Conservation (phyloP, 768 basidiomycete genomes). For the Hysterangium stoloniferum region DNA sequence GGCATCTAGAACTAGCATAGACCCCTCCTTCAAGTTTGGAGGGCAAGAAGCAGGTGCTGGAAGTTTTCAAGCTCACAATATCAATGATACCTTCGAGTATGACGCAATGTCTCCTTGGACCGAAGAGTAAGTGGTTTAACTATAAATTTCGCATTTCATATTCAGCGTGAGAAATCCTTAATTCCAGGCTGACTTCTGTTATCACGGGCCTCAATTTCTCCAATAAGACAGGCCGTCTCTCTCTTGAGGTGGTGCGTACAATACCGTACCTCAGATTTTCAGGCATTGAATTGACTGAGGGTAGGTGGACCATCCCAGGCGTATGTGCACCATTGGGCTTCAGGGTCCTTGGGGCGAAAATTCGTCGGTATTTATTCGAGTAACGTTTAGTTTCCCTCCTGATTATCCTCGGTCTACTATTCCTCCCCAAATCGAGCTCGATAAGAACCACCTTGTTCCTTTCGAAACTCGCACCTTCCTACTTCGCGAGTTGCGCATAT, state of each 20-base stretch:
- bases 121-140: conserved; percentile 53
- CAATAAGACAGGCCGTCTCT: conserved; percentile 46
- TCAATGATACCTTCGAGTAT: conserved; percentile 26
- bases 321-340: conserved; percentile 78
- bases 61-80: conserved; percentile 23
- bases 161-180: not conserved
- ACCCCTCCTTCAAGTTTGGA: conserved; percentile 30
- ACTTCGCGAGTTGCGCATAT: conserved; percentile 67
- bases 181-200: conserved; percentile 71
- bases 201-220: conserved; percentile 55
- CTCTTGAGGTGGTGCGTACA: conserved; percentile 67
- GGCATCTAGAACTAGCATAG: conserved; percentile 39
- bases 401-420: conserved; percentile 61
- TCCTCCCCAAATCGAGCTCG: conserved; percentile 75
- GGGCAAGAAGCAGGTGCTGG: conserved; percentile 11
- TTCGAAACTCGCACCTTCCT: conserved; percentile 72
- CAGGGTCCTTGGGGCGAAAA: conserved; percentile 90
- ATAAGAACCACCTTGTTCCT: conserved; percentile 74
- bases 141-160: too few relatives aligned
- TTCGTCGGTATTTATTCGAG: conserved; percentile 76
- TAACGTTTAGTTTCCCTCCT: conserved; percentile 84
- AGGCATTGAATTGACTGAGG: not conserved
- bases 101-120: conserved; percentile 48
- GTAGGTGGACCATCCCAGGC: conserved; percentile 36
- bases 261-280: not conserved